Evolutionary conservation across 495 filamentous ascomycete species (phyloP).

Genomic region (Podospora bellae-mahoneyi): DNA sequence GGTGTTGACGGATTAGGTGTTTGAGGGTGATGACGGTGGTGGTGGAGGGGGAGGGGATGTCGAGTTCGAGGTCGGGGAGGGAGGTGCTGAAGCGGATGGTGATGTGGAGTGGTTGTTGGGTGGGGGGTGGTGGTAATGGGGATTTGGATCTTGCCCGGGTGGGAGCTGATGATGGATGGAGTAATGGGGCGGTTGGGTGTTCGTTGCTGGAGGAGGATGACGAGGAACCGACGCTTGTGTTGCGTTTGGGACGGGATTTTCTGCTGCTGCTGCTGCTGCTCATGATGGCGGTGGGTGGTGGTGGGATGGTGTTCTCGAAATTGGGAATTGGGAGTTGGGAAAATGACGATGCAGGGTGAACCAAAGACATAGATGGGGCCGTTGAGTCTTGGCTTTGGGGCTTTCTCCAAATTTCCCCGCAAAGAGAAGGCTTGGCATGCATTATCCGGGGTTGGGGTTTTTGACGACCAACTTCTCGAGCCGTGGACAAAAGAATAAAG

Average conservation of each 20-base stretch:
- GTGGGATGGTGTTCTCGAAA: background rate
- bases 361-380: background rate
- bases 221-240: constrained; percentile 16
- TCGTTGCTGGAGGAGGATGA: constrained; percentile 17
- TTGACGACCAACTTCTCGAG: background rate
- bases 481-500: too few species aligned
- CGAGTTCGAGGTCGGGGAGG: constrained; percentile 76
- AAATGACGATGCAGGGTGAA: background rate
- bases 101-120: constrained; percentile 55
- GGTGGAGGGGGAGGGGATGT: constrained; percentile 60
- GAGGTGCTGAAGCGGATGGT: constrained; percentile 86
- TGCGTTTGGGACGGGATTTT: background rate
- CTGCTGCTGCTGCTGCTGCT: constrained; percentile 15
- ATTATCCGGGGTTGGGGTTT: constrained; percentile 9
- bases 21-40: constrained; percentile 76
- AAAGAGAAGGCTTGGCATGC: constrained; percentile 14
- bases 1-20: constrained; percentile 70
- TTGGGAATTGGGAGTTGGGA: background rate
- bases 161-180: constrained; percentile 14
- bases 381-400: background rate
- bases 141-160: background rate
- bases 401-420: constrained; percentile 24
- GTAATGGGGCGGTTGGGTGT: constrained; percentile 3
- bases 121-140: constrained; percentile 25
- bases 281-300: constrained; percentile 18